Evolutionary conservation across 2,329 filamentous ascomycete genomes (phyloP).

Genomic region (Fusarium tjaetaba): DNA sequence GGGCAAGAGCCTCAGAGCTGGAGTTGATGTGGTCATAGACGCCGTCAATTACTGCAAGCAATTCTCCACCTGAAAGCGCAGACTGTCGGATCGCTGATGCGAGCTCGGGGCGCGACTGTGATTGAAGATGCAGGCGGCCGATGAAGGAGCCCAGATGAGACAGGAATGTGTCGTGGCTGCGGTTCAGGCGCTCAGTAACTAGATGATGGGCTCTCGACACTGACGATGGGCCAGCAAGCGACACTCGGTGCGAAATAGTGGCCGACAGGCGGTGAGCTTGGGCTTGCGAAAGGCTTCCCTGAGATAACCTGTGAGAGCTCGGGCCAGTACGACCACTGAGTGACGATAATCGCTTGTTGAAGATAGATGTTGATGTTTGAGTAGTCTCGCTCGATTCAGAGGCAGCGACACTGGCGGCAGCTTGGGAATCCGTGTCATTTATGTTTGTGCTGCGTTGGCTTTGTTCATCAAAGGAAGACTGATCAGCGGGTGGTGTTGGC

Average conservation of each 20-base stretch:
- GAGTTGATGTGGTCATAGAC: conserved; percentile 81
- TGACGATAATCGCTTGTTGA: conserved; percentile 60
- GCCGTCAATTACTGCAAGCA: conserved; percentile 82
- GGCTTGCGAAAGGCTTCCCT: conserved; percentile 49
- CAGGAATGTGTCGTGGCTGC: conserved; percentile 86
- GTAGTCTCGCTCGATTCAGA: conserved; percentile 51
- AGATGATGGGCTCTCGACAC: conserved; percentile 74
- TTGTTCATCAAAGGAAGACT: conserved; percentile 58
- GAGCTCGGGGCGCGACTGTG: conserved; percentile 87
- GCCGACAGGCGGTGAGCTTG: conserved; percentile 61
- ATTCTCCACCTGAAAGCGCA: conserved; percentile 80
- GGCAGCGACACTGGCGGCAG: conserved; percentile 47
- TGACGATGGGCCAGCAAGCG: conserved; percentile 74
- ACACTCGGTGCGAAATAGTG: conserved; percentile 77
- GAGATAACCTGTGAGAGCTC: conserved; percentile 50
- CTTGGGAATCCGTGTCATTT: conserved; percentile 56
- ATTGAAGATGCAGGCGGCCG: conserved; percentile 87
- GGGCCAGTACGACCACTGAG: conserved; percentile 49
- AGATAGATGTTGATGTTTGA: conserved; percentile 48
- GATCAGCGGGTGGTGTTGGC: conserved; percentile 71
- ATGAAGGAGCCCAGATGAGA: conserved; percentile 94
- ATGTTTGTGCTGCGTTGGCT: conserved; percentile 46
- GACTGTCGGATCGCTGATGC: conserved; percentile 85
- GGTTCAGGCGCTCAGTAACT: conserved; percentile 83
- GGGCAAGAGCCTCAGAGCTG: conserved; percentile 72